Conservation (phyloP, 2,329 filamentous ascomycete species). For the Microascus cirrosus region DNA sequence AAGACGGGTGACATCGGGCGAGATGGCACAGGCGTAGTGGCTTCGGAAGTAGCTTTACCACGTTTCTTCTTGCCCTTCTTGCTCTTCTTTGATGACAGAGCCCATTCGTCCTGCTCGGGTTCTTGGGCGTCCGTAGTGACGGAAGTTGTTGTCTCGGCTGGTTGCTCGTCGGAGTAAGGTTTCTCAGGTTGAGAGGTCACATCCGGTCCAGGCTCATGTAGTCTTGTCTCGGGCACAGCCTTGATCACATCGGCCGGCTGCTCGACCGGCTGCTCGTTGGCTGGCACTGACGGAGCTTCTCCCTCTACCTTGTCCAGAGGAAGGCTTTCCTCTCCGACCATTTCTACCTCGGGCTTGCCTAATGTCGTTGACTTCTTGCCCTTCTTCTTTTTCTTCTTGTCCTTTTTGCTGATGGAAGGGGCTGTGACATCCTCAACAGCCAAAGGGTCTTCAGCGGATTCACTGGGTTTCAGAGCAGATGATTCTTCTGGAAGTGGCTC, state of each 20-base stretch:
- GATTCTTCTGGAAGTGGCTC: not conserved
- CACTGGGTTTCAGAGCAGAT: not conserved
- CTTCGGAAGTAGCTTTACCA: conserved; percentile 4
- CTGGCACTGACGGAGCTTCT: not conserved
- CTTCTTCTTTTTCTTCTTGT: conserved; percentile 17
- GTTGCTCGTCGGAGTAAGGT: too few species aligned
- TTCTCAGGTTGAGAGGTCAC: too few species aligned
- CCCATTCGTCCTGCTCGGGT: not conserved
- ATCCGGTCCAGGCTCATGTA: not conserved
- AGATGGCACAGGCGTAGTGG: conserved; percentile 8
- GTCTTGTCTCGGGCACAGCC: not conserved
- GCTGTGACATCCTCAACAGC: conserved; percentile 3
- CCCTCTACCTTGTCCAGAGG: not conserved
- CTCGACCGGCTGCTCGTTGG: not conserved
- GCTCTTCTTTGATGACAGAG: not conserved
- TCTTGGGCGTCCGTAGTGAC: not conserved
- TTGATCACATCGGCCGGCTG: not conserved
- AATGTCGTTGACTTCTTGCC: conserved; percentile 7
- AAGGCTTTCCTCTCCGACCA: not conserved
- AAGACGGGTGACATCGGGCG: not conserved
- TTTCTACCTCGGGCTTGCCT: not conserved
- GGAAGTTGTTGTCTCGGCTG: not conserved
- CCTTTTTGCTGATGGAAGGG: conserved; percentile 12
- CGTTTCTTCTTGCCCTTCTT: conserved; percentile 10
- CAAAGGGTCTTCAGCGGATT: not conserved